phyloP scores from a whole-genome alignment of 331 rosid genomes.

The Erythrophleum ivorense region DNA sequence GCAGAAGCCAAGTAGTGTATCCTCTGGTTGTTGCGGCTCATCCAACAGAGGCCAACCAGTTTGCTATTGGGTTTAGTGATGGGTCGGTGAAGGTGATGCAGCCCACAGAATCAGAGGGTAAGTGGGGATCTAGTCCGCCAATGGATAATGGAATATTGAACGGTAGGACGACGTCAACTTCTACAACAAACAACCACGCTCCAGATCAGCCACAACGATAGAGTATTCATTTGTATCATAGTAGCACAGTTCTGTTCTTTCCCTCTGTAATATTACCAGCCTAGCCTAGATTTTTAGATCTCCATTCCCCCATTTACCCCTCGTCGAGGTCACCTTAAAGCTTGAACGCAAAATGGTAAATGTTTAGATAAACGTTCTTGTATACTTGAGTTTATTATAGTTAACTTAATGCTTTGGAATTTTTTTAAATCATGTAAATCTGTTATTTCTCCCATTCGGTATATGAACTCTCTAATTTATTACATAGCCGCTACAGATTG shows the following conservation, averaged over 20 bases:
- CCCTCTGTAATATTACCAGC: slow-evolving; percentile 49
- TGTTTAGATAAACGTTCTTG: slow-evolving; percentile 44
- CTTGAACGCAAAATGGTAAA: slow-evolving; percentile 38
- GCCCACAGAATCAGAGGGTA: slow-evolving; percentile 73
- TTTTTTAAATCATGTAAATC: slow-evolving; percentile 34
- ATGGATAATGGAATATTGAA: slow-evolving; percentile 64
- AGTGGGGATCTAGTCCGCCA: slow-evolving; percentile 79
- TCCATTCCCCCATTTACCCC: slow-evolving; percentile 16
- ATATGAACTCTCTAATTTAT: slow-evolving; percentile 13
- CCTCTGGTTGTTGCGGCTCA: slow-evolving; percentile 81
- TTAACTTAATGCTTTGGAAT: slow-evolving; percentile 36
- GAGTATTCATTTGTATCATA: slow-evolving; percentile 41
- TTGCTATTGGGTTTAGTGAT: slow-evolving; percentile 78
- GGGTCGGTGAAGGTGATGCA: slow-evolving; percentile 90
- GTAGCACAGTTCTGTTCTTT: slow-evolving; percentile 36
- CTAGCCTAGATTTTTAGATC: slow-evolving; percentile 43
- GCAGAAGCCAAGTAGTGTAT: slow-evolving; percentile 70
- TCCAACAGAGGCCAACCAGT: slow-evolving; percentile 76
- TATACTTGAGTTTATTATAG: slow-evolving; percentile 38
- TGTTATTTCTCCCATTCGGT: slow-evolving; percentile 16
- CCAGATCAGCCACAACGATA: slow-evolving; percentile 71
- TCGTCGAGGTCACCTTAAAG: slow-evolving; percentile 42
- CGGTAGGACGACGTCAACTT: slow-evolving; percentile 66
- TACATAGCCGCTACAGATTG: no score
- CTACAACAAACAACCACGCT: slow-evolving; percentile 75